Conservation (phyloP, 1,284 basidiomycete genomes). For the Meira nashicola region DNA sequence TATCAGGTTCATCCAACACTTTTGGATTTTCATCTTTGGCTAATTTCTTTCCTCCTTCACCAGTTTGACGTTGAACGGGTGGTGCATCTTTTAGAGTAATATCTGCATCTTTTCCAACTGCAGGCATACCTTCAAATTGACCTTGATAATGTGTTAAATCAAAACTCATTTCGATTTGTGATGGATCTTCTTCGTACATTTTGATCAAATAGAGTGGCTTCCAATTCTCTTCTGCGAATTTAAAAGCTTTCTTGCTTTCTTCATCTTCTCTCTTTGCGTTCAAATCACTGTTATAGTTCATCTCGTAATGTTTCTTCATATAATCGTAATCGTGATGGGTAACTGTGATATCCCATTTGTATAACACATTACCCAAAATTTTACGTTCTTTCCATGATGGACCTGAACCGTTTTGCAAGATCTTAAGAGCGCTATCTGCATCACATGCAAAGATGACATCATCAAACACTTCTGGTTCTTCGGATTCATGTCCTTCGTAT, state of each 20-base stretch:
- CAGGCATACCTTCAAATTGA: conserved; percentile 54
- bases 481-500: conserved; percentile 19
- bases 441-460: conserved; percentile 63
- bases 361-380: conserved; percentile 62
- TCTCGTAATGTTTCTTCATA: conserved; percentile 57
- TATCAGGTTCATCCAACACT: conserved; percentile 8
- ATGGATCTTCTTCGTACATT: conserved; percentile 60
- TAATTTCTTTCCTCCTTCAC: conserved; percentile 12
- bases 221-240: conserved; percentile 58
- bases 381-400: conserved; percentile 62
- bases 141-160: conserved; percentile 60
- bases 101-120: conserved; percentile 25
- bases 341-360: conserved; percentile 60
- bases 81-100: conserved; percentile 22
- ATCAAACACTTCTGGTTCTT: conserved; percentile 59
- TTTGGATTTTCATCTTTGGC: conserved; percentile 6
- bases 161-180: conserved; percentile 65
- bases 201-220: conserved; percentile 57
- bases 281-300: conserved; percentile 51
- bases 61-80: conserved; percentile 23
- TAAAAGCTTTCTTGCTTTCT: conserved; percentile 53
- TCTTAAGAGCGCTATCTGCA: conserved; percentile 61
- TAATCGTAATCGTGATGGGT: conserved; percentile 62
- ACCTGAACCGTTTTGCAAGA: conserved; percentile 58
- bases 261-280: conserved; percentile 52